phyloP scores from a whole-genome alignment of 768 basidiomycete species.

The Suillus americanus region DNA sequence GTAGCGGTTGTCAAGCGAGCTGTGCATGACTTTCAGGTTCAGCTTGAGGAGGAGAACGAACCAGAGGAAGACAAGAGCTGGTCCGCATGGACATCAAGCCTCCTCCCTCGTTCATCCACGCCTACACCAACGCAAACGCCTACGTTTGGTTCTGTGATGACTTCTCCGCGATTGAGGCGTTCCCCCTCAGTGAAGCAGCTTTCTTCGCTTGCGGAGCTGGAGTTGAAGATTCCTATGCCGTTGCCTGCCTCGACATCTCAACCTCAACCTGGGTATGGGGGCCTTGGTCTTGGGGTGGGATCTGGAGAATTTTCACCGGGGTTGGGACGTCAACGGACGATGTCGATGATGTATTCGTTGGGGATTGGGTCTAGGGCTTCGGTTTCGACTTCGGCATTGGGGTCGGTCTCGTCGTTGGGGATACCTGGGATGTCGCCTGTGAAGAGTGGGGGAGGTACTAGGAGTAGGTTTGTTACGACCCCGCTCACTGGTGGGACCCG shows the following conservation, averaged over 20 bases:
- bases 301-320: conserved; percentile 11
- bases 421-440: conserved; percentile 6
- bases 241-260: conserved; percentile 11
- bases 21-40: conserved; percentile 42
- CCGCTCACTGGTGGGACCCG: not conserved
- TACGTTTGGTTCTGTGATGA: conserved; percentile 76
- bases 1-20: conserved; percentile 66
- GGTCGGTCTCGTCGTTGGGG: not conserved
- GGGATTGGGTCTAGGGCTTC: conserved; percentile 50
- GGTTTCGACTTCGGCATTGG: not conserved
- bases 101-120: conserved; percentile 46
- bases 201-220: conserved; percentile 39
- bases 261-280: conserved; percentile 10
- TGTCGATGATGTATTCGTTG: conserved; percentile 65
- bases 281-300: conserved; percentile 21
- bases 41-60: not conserved
- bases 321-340: conserved; percentile 40
- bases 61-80: conserved; percentile 22
- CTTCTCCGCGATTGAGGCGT: conserved; percentile 57
- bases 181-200: conserved; percentile 39
- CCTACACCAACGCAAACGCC: conserved; percentile 32
- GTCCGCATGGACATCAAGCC: conserved; percentile 59
- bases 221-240: conserved; percentile 62
- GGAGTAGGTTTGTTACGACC: not conserved
- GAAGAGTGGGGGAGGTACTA: not conserved